These are phyloP conservation scores for Rhizopus delemar DNA, from an alignment of 371 early-diverging fungal species.

Conservation along the genomic window DNA sequence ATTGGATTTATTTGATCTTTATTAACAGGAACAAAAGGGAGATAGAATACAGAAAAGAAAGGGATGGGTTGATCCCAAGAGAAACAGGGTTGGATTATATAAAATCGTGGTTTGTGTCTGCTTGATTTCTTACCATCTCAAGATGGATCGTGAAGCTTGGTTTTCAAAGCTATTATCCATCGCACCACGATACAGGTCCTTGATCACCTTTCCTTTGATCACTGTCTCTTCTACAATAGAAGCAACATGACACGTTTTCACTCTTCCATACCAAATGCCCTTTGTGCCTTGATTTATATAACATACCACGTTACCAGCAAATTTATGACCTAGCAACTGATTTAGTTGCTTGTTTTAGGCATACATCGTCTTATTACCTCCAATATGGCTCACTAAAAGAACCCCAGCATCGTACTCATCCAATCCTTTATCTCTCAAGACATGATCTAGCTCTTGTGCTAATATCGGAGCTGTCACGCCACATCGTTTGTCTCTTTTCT, in stretches of 20 bases:
- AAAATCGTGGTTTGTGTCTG: not conserved
- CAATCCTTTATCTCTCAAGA: conserved; percentile 53
- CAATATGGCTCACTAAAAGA: conserved; percentile 63
- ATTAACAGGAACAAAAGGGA: too few species aligned
- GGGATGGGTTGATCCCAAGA: too few species aligned
- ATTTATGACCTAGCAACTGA: conserved; percentile 60
- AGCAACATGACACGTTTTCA: conserved; percentile 52
- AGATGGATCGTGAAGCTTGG: conserved; percentile 15
- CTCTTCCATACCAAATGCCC: conserved; percentile 64
- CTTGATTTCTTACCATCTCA: conserved; percentile 24
- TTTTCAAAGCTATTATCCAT: conserved; percentile 50
- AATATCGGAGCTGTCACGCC: conserved; percentile 71
- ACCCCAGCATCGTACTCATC: conserved; percentile 42
- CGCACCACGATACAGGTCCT: conserved; percentile 56
- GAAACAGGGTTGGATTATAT: too few species aligned
- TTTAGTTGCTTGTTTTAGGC: not conserved
- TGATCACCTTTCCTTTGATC: conserved; percentile 48
- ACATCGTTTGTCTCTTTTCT: conserved; percentile 74
- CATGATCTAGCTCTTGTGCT: conserved; percentile 59
- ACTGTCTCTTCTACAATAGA: conserved; percentile 54
- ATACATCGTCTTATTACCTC: conserved; percentile 43
- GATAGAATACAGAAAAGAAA: too few species aligned
- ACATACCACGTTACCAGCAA: conserved; percentile 71
- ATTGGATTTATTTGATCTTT: too few species aligned
- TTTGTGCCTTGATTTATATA: conserved; percentile 48